A percentile compares a stretch with the other conserved stretches of the same genome.
These are phyloP conservation scores for Phlebiopsis gigantea DNA, from an alignment of 768 basidiomycete species.

Conservation along the genomic window DNA sequence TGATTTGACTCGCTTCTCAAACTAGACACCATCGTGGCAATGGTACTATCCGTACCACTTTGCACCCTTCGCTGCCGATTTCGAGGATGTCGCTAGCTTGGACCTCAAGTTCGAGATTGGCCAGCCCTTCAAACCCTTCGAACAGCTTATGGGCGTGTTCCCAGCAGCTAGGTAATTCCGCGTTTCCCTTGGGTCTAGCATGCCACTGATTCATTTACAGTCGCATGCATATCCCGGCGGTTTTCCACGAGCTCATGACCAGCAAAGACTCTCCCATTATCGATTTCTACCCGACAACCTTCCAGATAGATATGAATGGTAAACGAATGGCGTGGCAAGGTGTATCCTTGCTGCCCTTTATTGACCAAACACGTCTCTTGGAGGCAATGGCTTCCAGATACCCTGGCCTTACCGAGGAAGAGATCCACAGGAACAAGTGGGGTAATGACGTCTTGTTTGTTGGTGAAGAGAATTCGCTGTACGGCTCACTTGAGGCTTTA, in stretches of 20 bases:
- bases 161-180: conserved; percentile 88
- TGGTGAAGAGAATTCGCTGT: conserved; percentile 78
- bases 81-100: conserved; percentile 72
- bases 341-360: conserved; percentile 93
- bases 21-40: conserved; percentile 87
- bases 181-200: conserved; percentile 7
- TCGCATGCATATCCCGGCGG: conserved; percentile 80
- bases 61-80: conserved; percentile 96
- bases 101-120: conserved; percentile 76
- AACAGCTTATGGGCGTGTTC: conserved; percentile 98
- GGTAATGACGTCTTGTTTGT: conserved; percentile 83
- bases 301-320: conserved; percentile 99
- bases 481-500: conserved; percentile 80
- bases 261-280: conserved; percentile 86
- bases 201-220: conserved; percentile 34
- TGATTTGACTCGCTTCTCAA: conserved; percentile 15
- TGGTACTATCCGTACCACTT: conserved; percentile 99
- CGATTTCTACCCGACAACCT: conserved; percentile 90
- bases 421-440: conserved; percentile 78
- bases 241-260: conserved; percentile 86
- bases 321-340: conserved; percentile 99
- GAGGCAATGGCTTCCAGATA: conserved; percentile 74
- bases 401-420: conserved; percentile 67
- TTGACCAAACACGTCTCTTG: conserved; percentile 78
- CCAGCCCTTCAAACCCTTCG: conserved; percentile 92